A percentile compares a stretch with the other conserved stretches of the same genome.
These are phyloP conservation scores for Xylaria arbuscula DNA, from an alignment of 2,329 filamentous ascomycete species.

Conservation along the genomic window DNA sequence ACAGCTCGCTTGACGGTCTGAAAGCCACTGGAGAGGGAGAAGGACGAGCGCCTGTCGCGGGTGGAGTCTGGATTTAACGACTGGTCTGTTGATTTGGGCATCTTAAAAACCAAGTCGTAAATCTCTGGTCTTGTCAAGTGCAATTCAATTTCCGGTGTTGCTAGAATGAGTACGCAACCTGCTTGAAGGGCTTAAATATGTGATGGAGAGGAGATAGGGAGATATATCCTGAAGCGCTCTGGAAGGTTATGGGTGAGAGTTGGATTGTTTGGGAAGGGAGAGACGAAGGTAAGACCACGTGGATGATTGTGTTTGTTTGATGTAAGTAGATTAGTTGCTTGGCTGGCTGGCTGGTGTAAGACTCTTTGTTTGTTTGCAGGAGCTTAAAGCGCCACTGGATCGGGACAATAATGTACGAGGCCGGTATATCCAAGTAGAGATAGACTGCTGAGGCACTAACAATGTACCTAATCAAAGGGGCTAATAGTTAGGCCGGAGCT, in stretches of 20 bases:
- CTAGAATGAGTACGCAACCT: neutral
- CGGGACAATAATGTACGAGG: neutral
- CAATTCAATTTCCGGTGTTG: neutral
- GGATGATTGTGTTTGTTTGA: conserved; percentile 1
- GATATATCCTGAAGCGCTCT: neutral
- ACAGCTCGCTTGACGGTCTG: conserved; percentile 33
- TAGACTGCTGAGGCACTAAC: too few species aligned
- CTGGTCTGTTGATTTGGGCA: conserved; percentile 26
- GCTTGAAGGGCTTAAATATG: neutral
- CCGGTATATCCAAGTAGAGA: neutral
- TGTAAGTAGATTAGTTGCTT: neutral
- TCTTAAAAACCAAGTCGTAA: conserved; percentile 6
- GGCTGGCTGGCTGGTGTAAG: neutral
- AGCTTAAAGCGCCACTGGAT: neutral
- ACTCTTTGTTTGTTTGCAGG: conserved; percentile 28
- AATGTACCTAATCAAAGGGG: neutral
- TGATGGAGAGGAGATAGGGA: conserved; percentile 10
- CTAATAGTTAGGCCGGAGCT: neutral
- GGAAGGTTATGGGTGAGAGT: neutral
- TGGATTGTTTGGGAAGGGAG: neutral
- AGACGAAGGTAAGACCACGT: neutral
- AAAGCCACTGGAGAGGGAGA: conserved; percentile 31
- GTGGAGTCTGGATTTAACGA: conserved; percentile 10
- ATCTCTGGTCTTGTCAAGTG: neutral
- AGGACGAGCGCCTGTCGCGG: conserved; percentile 28